A percentile compares a stretch with the other conserved stretches of the same genome.
These are phyloP conservation scores for Termitomyces sp. DNA, from an alignment of 768 basidiomycete species.

Conservation along the genomic window DNA sequence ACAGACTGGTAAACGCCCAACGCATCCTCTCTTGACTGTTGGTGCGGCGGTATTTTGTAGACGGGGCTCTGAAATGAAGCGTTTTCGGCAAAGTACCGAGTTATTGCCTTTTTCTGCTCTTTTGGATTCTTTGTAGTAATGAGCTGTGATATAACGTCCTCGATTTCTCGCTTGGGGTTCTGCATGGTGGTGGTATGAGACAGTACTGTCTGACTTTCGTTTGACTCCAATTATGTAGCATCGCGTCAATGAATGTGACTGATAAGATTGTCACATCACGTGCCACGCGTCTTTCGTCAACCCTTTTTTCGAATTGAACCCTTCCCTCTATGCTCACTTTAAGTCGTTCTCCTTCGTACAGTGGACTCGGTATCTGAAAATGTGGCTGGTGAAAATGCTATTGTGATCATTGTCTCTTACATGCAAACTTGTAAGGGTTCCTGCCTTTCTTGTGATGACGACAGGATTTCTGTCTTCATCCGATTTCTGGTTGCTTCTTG, in stretches of 20 bases:
- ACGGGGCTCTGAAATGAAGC: constrained; percentile 59
- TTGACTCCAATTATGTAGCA: background rate
- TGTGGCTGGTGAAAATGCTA: background rate
- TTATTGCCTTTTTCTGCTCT: constrained; percentile 42
- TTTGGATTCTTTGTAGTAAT: constrained; percentile 47
- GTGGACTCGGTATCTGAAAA: background rate
- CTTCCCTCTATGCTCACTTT: background rate
- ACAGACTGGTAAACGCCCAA: constrained; percentile 56
- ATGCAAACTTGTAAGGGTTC: background rate
- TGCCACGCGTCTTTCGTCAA: background rate
- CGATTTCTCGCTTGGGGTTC: constrained; percentile 49
- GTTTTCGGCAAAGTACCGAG: constrained; percentile 49
- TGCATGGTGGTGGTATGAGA: constrained; percentile 40
- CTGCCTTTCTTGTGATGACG: background rate
- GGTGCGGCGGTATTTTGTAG: constrained; percentile 41
- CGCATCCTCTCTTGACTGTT: constrained; percentile 51
- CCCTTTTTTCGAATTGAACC: background rate
- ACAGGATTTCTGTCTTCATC: background rate
- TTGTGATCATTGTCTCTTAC: background rate
- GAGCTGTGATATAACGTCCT: constrained; percentile 37
- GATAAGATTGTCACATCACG: constrained; percentile 1
- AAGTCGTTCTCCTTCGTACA: background rate
- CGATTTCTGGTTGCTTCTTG: background rate
- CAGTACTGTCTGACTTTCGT: background rate
- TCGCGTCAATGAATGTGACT: background rate